Evolutionary conservation across 2,329 filamentous ascomycete species (phyloP).

Genomic region (Eurotiales sp.): DNA sequence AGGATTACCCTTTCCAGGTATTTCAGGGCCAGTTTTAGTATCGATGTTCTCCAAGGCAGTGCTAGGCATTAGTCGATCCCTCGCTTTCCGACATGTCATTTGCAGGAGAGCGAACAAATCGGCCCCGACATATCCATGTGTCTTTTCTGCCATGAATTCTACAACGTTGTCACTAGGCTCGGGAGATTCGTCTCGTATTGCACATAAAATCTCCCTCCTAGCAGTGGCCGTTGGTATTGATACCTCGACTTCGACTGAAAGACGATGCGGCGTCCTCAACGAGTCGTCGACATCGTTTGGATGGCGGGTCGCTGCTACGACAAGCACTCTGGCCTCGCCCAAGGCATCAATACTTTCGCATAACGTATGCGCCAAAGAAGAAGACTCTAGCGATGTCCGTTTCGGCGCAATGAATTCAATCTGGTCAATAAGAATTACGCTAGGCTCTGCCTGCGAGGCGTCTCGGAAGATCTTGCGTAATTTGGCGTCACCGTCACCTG

Average conservation of each 20-base stretch:
- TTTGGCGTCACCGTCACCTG: constrained; percentile 47
- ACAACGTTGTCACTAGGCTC: constrained; percentile 53
- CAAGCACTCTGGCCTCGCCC: constrained; percentile 57
- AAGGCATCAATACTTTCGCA: constrained; percentile 35
- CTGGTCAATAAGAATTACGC: constrained; percentile 74
- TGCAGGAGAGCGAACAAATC: constrained; percentile 68
- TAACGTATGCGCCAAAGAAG: constrained; percentile 38
- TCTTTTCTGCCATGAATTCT: constrained; percentile 63
- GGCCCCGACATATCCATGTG: constrained; percentile 80
- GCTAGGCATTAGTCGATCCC: constrained; percentile 29
- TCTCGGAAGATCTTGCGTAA: constrained; percentile 67
- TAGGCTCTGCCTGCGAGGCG: constrained; percentile 66
- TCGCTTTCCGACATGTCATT: constrained; percentile 44
- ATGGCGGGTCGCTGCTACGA: constrained; percentile 72
- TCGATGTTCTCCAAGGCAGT: neutral
- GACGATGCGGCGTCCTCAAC: constrained; percentile 62
- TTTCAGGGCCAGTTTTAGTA: neutral
- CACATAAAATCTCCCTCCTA: constrained; percentile 69
- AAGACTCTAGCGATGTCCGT: constrained; percentile 41
- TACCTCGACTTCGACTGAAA: constrained; percentile 66
- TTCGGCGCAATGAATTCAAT: constrained; percentile 67
- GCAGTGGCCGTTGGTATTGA: constrained; percentile 70
- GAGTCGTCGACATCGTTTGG: constrained; percentile 67
- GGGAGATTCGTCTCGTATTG: constrained; percentile 49
- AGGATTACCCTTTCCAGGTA: constrained; percentile 13